Conservation (phyloP, 495 filamentous ascomycete species). For the Talaromyces thailandensis region DNA sequence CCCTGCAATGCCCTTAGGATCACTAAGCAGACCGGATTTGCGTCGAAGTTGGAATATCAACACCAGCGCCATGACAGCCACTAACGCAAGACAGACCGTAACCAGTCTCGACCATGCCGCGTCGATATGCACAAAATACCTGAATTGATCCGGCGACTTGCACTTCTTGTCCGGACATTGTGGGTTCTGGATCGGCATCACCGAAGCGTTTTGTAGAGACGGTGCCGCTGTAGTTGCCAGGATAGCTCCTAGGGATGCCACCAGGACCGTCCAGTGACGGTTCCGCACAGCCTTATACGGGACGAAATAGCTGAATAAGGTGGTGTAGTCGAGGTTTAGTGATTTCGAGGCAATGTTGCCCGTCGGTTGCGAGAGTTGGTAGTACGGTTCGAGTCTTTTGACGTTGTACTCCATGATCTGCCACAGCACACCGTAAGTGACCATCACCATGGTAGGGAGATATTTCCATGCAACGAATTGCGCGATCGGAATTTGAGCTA, state of each 20-base stretch:
- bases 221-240: slow-evolving; percentile 57
- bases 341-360: slow-evolving; percentile 57
- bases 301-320: slow-evolving; percentile 50
- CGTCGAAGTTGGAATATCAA: slow-evolving; percentile 51
- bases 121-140: slow-evolving; percentile 39
- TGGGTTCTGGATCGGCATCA: slow-evolving; percentile 17
- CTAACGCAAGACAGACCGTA: slow-evolving; percentile 37
- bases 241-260: slow-evolving; percentile 51
- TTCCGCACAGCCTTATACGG: slow-evolving; percentile 50
- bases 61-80: slow-evolving; percentile 42
- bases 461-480: slow-evolving; percentile 66
- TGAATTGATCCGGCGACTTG: not conserved
- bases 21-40: slow-evolving; percentile 53
- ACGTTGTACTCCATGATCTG: slow-evolving; percentile 68
- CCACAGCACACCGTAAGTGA: slow-evolving; percentile 66
- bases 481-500: slow-evolving; percentile 38
- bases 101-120: slow-evolving; percentile 53
- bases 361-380: slow-evolving; percentile 54
- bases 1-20: slow-evolving; percentile 66
- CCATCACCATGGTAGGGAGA: slow-evolving; percentile 57
- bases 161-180: slow-evolving; percentile 3
- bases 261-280: slow-evolving; percentile 56
- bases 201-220: slow-evolving; percentile 47
- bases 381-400: slow-evolving; percentile 65
- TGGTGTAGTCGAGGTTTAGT: slow-evolving; percentile 66